Conservation (phyloP, 495 filamentous ascomycete genomes). For the Lineolata rhizophorae region DNA sequence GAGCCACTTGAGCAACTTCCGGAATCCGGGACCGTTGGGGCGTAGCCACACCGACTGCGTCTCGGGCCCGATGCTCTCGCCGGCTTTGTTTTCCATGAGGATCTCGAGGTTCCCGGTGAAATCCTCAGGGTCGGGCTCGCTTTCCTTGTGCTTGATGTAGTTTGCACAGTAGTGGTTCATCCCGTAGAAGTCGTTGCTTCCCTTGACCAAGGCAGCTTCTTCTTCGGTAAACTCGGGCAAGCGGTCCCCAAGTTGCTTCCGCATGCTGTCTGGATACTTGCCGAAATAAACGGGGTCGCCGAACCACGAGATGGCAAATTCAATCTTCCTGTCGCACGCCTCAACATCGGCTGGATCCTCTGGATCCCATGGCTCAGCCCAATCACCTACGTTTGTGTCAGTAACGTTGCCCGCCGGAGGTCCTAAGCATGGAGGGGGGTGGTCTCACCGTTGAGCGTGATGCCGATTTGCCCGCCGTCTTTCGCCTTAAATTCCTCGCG, state of each 20-base stretch:
- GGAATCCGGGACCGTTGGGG: conserved; percentile 48
- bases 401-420: too few species aligned
- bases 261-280: conserved; percentile 56
- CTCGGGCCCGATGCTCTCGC: conserved; percentile 47
- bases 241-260: conserved; percentile 46
- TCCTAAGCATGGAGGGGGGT: background rate
- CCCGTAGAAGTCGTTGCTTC: conserved; percentile 64
- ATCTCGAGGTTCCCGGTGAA: conserved; percentile 49
- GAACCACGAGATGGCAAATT: conserved; percentile 46
- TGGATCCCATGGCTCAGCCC: conserved; percentile 32
- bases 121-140: conserved; percentile 35
- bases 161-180: conserved; percentile 70
- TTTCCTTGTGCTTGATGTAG: conserved; percentile 51
- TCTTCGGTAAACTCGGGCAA: conserved; percentile 42
- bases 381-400: too few species aligned
- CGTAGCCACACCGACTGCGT: conserved; percentile 58
- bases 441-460: conserved; percentile 31
- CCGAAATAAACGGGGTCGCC: conserved; percentile 58
- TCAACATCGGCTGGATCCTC: conserved; percentile 32
- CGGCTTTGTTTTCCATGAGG: conserved; percentile 38
- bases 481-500: conserved; percentile 43
- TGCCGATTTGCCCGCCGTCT: conserved; percentile 35
- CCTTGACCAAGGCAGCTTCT: conserved; percentile 43
- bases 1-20: conserved; percentile 57
- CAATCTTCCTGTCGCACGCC: conserved; percentile 39